Evolutionary conservation across 495 filamentous ascomycete genomes (phyloP).

Genomic region (Lasiosphaeria miniovina): DNA sequence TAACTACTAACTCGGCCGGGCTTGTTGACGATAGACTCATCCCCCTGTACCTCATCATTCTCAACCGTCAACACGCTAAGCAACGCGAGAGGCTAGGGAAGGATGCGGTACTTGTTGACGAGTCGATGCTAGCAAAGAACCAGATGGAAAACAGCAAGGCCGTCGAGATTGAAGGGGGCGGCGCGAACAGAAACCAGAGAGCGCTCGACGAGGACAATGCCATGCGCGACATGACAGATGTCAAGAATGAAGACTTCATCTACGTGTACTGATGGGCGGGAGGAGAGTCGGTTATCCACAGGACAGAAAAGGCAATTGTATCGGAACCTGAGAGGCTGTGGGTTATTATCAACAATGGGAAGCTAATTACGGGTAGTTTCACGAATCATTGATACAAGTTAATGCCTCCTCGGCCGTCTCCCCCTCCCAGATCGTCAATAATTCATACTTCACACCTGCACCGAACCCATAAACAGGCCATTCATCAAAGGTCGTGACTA

Average conservation of each 20-base stretch:
- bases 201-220: slow-evolving; percentile 46
- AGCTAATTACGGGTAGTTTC: too few species aligned
- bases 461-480: too few species aligned
- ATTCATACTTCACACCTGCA: too few species aligned
- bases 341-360: too few species aligned
- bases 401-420: too few species aligned
- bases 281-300: too few species aligned
- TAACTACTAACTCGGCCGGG: not conserved
- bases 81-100: slow-evolving; percentile 43
- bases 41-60: slow-evolving; percentile 45
- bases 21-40: slow-evolving; percentile 22
- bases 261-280: slow-evolving; percentile 47
- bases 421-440: too few species aligned
- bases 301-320: too few species aligned
- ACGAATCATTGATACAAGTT: too few species aligned
- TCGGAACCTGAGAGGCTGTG: too few species aligned
- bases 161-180: slow-evolving; percentile 45
- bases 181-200: slow-evolving; percentile 28
- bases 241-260: slow-evolving; percentile 57
- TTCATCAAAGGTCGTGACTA: not conserved
- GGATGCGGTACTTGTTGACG: slow-evolving; percentile 40
- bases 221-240: slow-evolving; percentile 51
- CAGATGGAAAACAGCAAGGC: slow-evolving; percentile 42
- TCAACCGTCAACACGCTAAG: slow-evolving; percentile 47
- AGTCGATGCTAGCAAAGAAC: slow-evolving; percentile 40